Percentiles rank a stretch among this genome's conserved stretches.
Conservation (phyloP, 805 yeast species). For the Ogataea chonburiensis region DNA sequence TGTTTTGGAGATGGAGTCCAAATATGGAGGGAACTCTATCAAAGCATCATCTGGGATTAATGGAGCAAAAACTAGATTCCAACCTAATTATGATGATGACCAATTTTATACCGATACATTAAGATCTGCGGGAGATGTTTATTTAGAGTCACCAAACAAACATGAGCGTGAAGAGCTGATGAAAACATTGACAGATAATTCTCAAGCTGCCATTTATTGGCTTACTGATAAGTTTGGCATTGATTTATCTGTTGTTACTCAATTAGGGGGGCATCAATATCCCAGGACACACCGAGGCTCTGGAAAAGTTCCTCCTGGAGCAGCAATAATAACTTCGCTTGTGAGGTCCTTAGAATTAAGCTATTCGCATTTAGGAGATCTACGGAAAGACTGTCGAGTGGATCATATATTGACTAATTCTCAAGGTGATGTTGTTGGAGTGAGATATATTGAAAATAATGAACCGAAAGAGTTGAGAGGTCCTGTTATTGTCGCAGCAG, state of each 20-base stretch:
- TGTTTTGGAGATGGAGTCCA: constrained; percentile 57
- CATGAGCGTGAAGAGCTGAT: constrained; percentile 53
- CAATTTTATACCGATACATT: constrained; percentile 65
- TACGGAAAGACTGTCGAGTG: constrained; percentile 36
- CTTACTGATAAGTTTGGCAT: constrained; percentile 57
- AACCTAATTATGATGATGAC: constrained; percentile 54
- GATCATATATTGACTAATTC: constrained; percentile 38
- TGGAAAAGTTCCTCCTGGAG: constrained; percentile 62
- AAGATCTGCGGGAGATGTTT: constrained; percentile 48
- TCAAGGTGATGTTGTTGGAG: constrained; percentile 24
- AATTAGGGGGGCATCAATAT: constrained; percentile 79
- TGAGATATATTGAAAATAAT: constrained; percentile 33
- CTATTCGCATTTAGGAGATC: constrained; percentile 39
- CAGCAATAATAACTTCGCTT: constrained; percentile 58
- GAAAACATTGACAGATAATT: constrained; percentile 56
- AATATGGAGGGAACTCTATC: constrained; percentile 63
- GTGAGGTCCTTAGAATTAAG: constrained; percentile 47
- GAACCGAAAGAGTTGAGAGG: constrained; percentile 36
- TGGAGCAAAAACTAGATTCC: constrained; percentile 71
- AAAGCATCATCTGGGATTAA: constrained; percentile 69
- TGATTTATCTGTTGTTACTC: constrained; percentile 65
- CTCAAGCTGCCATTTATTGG: constrained; percentile 72
- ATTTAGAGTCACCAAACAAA: constrained; percentile 42
- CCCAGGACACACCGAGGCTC: constrained; percentile 82
- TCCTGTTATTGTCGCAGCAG: constrained; percentile 62